Evolutionary conservation across 2,329 filamentous ascomycete genomes (phyloP).

Genomic region (Amesomyces nigricolor): DNA sequence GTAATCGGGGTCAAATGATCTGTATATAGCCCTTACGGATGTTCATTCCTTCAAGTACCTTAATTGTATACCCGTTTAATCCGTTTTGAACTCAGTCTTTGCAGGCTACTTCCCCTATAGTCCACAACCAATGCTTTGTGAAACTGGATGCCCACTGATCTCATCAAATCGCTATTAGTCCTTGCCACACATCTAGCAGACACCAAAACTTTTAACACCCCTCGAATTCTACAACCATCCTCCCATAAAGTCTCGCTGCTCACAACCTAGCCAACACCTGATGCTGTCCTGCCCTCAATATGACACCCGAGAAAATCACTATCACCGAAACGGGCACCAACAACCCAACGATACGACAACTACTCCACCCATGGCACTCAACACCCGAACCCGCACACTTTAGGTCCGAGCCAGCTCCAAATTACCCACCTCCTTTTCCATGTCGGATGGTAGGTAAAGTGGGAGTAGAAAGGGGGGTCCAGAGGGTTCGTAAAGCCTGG

Average conservation of each 20-base stretch:
- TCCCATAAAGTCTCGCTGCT: conserved; percentile 41
- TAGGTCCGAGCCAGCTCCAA: conserved; percentile 44
- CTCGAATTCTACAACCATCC: conserved; percentile 12
- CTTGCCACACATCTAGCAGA: too few relatives aligned
- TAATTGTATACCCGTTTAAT: too few relatives aligned
- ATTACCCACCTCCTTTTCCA: conserved; percentile 23
- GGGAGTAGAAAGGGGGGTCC: too few relatives aligned
- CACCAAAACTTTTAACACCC: too few relatives aligned
- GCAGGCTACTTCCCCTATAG: too few relatives aligned
- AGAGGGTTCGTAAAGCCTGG: too few relatives aligned
- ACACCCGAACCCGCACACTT: conserved; percentile 44
- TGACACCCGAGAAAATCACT: conserved; percentile 48
- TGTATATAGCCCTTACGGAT: too few relatives aligned
- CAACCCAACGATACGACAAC: conserved; percentile 41
- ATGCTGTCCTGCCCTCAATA: conserved; percentile 46
- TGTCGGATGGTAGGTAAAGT: too few relatives aligned
- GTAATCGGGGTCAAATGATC: neutral
- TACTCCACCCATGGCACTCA: conserved; percentile 27
- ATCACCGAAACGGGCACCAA: conserved; percentile 44
- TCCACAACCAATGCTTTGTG: too few relatives aligned
- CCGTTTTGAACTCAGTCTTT: too few relatives aligned
- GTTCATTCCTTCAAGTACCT: too few relatives aligned
- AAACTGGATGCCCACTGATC: neutral
- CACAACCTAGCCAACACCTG: conserved; percentile 38
- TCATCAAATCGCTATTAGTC: neutral